Base-by-base conservation (phyloP, 2,329 filamentous ascomycete genomes). In the Pseudonectria buxi region DNA sequence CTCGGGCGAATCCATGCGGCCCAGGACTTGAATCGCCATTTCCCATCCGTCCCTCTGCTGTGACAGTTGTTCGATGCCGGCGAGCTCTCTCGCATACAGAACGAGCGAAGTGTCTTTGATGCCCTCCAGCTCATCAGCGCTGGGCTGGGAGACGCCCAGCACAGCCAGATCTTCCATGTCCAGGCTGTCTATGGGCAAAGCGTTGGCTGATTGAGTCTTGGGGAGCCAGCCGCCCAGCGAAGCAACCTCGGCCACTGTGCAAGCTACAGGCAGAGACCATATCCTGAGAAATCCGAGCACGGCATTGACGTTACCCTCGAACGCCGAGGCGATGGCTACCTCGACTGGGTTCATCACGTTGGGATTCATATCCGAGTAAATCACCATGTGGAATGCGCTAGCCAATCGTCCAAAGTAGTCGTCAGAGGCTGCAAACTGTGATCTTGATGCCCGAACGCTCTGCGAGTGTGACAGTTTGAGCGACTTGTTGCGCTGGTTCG, bases 91-190 rank as follows among this genome's bases (percentile, higher is more conserved):
- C 1, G 90, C 84, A 58, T 95, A 96, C 31, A 77, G 67, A 6
- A 81, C 73, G 6, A 95, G 69, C 4, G 90, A 78, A 24, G 83
- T 80, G 56, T 95, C 88, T 55, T 90, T 88, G 43, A 81, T 78
- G 7, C 86, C 70, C 41, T 78, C 72, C 31, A 72, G 55, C 45
- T 80, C 74, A 36, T 78, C 71, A 9, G 76, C 69, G 2, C 74
- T 76, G 6, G 65, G 69, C 31, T 69, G 67, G 14, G 67, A 76
- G 69, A 86, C 64, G 12, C 77, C 88, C 10, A 96, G 68, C 9
- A 95, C 76, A 64, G 92, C 85, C 29, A 95, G 65, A 53, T 95
- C 89, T 43, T 88, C 83, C 61, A 85, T 77, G 51, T 89, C 87
- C 37, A 94, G 76, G 15, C 78, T 81, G 25, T 78, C 73, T 48